Percentiles rank a stretch among this genome's conserved stretches.
Conservation (phyloP, 345 rosid species). For the Passiflora organensis region DNA sequence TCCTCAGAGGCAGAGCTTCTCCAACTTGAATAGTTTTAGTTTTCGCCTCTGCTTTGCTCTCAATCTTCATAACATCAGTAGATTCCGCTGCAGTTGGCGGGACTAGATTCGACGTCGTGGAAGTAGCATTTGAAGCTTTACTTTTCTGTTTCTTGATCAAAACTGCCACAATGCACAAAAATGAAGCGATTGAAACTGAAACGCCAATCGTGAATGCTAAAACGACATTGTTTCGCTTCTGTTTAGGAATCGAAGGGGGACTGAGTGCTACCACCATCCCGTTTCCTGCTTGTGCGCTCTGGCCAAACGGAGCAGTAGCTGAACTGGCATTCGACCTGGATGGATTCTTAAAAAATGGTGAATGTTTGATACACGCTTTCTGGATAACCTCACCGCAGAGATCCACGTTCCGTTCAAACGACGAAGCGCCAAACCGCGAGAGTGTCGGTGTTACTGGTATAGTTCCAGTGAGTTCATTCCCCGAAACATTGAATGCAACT, state of each 20-base stretch:
- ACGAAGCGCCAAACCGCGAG: slow-evolving; percentile 47
- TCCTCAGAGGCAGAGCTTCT: slow-evolving; percentile 10
- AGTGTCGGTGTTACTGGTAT: slow-evolving; percentile 66
- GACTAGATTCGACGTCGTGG: not conserved
- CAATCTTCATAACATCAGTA: not conserved
- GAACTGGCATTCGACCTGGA: slow-evolving; percentile 29
- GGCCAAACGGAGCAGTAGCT: slow-evolving; percentile 48
- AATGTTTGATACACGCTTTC: slow-evolving; percentile 44
- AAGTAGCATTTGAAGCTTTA: not conserved
- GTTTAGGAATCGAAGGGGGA: slow-evolving; percentile 40
- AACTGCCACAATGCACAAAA: slow-evolving; percentile 34
- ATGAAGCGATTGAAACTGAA: slow-evolving; percentile 36
- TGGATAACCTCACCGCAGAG: slow-evolving; percentile 80
- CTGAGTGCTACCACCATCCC: slow-evolving; percentile 27
- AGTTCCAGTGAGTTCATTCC: slow-evolving; percentile 64
- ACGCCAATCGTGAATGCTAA: slow-evolving; percentile 48
- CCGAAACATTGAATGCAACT: slow-evolving; percentile 53
- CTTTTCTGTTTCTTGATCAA: slow-evolving; percentile 29
- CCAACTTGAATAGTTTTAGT: slow-evolving; percentile 11
- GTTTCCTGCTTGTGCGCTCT: slow-evolving; percentile 53
- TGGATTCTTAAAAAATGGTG: slow-evolving; percentile 55
- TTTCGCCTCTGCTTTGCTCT: slow-evolving; percentile 6
- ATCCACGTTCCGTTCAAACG: slow-evolving; percentile 57
- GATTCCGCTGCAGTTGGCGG: not conserved
- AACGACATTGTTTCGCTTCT: slow-evolving; percentile 31